These are phyloP conservation scores for sunflower (Helianthus annuus) DNA, from an alignment of 129 eudicot genomes.

Conservation along the genomic window DNA sequence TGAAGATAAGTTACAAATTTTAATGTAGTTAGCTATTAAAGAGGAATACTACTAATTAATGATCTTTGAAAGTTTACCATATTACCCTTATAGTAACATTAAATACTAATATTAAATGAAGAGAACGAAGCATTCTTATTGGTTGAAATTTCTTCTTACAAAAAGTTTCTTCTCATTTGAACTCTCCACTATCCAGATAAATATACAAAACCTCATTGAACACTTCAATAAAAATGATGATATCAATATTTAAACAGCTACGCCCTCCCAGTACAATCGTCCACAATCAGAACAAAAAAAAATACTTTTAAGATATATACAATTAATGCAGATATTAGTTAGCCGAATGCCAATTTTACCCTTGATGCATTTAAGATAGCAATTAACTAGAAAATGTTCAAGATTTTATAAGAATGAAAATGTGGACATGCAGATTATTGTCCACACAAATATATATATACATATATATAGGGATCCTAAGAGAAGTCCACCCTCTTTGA, in stretches of 20 bases:
- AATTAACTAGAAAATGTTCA: neutral
- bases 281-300: neutral
- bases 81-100: too few relatives aligned
- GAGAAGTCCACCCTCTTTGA: too few relatives aligned
- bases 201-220: neutral
- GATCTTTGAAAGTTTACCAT: too few relatives aligned
- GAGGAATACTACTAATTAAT: too few relatives aligned
- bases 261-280: neutral
- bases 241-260: conserved; percentile 9
- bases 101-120: too few relatives aligned
- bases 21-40: too few relatives aligned
- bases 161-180: too few relatives aligned
- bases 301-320: neutral
- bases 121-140: too few relatives aligned
- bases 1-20: too few relatives aligned
- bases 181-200: neutral
- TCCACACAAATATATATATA: neutral
- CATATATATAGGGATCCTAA: too few relatives aligned
- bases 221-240: neutral
- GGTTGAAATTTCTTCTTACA: too few relatives aligned
- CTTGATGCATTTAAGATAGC: neutral
- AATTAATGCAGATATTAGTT: neutral
- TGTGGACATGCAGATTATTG: neutral
- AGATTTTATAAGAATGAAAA: neutral
- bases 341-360: neutral